Percentiles rank a stretch among this genome's conserved stretches.
Conservation (phyloP, 495 filamentous ascomycete species). For the Penicillium tannophilum region DNA sequence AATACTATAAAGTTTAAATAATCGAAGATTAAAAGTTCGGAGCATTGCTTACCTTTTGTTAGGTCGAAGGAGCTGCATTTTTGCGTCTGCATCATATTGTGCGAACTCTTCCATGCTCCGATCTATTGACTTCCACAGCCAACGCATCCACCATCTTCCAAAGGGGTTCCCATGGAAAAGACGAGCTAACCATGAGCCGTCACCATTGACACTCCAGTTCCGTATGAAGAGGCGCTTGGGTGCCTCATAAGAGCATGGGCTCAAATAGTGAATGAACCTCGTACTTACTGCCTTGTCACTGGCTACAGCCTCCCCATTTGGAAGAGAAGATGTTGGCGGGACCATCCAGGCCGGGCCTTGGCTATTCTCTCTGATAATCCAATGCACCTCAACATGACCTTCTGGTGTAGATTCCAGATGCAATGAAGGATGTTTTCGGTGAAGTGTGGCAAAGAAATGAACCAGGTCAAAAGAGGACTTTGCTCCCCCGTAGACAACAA, state of each 20-base stretch:
- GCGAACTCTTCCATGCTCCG: constrained; percentile 15
- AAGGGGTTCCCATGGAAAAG: constrained; percentile 32
- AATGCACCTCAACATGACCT: constrained; percentile 58
- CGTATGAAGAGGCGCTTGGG: constrained; percentile 32
- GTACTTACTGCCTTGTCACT: constrained; percentile 61
- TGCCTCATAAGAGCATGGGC: constrained; percentile 50
- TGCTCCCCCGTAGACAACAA: constrained; percentile 65
- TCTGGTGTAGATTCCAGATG: constrained; percentile 28
- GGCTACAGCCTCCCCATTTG: constrained; percentile 54
- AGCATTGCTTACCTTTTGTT: constrained; percentile 20
- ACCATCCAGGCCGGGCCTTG: constrained; percentile 30
- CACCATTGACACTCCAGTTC: constrained; percentile 53
- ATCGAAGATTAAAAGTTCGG: neutral
- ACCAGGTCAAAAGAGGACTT: constrained; percentile 75
- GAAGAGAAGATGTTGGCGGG: constrained; percentile 32
- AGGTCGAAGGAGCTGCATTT: constrained; percentile 32
- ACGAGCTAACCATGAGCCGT: constrained; percentile 57
- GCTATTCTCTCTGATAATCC: constrained; percentile 72
- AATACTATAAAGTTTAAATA: constrained; percentile 19
- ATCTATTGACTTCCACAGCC: constrained; percentile 31
- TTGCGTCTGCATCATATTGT: constrained; percentile 25
- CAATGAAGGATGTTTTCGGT: constrained; percentile 19
- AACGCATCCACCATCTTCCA: constrained; percentile 26
- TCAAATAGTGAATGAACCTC: constrained; percentile 54
- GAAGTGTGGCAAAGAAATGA: constrained; percentile 59